Percentiles rank a stretch among this genome's conserved stretches.
phyloP scores from a whole-genome alignment of 208 protist species.

The Trypanosoma theileri region DNA sequence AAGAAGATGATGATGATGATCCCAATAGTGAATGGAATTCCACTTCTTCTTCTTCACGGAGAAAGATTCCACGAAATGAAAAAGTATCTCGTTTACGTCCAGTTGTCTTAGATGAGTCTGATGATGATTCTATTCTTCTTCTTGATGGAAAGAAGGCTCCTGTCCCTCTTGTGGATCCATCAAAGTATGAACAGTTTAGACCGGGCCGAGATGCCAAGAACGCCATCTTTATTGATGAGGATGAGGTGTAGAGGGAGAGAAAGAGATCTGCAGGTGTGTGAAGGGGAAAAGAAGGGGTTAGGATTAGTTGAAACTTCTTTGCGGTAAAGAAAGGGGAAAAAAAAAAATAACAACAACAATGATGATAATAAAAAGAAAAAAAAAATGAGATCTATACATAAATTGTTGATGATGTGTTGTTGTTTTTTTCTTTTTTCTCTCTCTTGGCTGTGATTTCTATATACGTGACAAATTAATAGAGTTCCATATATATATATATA shows the following conservation, averaged over 20 bases:
- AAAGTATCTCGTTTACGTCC: neutral
- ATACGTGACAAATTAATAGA: neutral
- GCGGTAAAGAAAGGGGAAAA: neutral
- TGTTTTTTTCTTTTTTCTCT: conserved; percentile 7
- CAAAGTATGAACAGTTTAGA: conserved; percentile 26
- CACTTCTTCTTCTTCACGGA: neutral
- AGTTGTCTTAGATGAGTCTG: conserved; percentile 4
- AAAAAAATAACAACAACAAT: neutral
- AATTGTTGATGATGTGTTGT: neutral
- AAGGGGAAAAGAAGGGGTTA: neutral
- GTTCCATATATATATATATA: conserved; percentile 18
- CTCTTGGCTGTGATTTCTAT: neutral
- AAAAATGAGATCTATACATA: too few species aligned
- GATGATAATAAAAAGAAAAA: neutral
- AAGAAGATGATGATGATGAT: neutral
- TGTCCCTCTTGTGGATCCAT: conserved; percentile 19
- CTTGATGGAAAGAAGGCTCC: neutral
- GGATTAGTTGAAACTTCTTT: neutral
- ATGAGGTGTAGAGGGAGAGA: neutral
- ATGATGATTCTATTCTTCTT: conserved; percentile 21
- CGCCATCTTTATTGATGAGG: conserved; percentile 35
- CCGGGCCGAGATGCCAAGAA: conserved; percentile 20
- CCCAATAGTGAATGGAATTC: neutral
- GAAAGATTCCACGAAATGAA: conserved; percentile 11
- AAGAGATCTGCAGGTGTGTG: neutral